Conservation (phyloP, 306 rosid genomes). For the Fagus crenata region DNA sequence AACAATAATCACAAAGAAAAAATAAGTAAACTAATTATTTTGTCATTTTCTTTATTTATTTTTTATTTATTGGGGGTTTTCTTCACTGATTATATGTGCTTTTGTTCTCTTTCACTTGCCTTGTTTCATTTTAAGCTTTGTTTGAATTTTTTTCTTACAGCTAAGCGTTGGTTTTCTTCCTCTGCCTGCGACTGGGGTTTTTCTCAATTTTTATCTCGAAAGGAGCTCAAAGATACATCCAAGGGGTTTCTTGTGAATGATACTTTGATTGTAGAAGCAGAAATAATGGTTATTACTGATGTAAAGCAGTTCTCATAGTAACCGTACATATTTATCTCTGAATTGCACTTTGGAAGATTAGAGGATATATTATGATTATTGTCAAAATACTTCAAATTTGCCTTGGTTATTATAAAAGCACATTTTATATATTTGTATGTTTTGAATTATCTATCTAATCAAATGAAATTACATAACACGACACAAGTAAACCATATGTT, state of each 20-base stretch:
- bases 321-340: no score
- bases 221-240: background rate
- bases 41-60: background rate
- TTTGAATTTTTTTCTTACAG: background rate
- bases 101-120: no score
- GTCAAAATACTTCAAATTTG: no score
- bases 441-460: no score
- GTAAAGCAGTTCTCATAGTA: background rate
- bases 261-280: background rate
- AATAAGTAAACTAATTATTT: background rate
- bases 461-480: no score
- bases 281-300: background rate
- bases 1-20: background rate
- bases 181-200: accelerated
- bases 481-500: background rate
- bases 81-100: no score
- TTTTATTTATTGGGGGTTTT: background rate
- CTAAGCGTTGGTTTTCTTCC: accelerated
- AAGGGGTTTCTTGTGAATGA: background rate
- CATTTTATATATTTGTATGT: no score
- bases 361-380: no score
- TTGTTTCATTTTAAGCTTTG: background rate
- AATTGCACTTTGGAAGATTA: no score
- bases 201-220: background rate
- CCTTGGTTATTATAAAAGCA: no score